A percentile compares a stretch with the other conserved stretches of the same genome.
Conservation (phyloP, 2,329 filamentous ascomycete species). For the Chalaropsis thielavioides region DNA sequence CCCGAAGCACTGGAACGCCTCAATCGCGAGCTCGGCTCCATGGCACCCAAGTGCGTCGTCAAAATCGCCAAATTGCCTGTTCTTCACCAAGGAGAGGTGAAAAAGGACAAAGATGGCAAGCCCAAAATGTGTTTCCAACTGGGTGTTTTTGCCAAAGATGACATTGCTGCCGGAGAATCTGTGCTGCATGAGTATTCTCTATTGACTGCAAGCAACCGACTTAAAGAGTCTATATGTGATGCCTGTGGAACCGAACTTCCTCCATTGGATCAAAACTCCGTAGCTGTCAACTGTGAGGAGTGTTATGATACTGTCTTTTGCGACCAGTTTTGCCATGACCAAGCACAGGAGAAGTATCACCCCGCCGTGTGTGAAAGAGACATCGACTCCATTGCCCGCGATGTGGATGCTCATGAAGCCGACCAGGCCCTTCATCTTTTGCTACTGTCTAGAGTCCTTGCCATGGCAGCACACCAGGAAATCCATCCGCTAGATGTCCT, state of each 20-base stretch:
- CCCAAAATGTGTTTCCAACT: conserved; percentile 58
- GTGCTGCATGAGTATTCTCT: conserved; percentile 74
- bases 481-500: conserved; percentile 48
- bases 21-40: conserved; percentile 51
- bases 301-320: conserved; percentile 56
- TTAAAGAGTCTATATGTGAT: conserved; percentile 79
- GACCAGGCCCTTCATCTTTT: conserved; percentile 49
- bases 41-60: conserved; percentile 73
- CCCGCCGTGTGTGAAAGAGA: conserved; percentile 52
- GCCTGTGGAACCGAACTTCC: conserved; percentile 62
- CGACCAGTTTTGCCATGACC: conserved; percentile 41
- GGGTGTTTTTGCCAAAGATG: conserved; percentile 74
- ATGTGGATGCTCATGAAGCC: conserved; percentile 44
- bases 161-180: conserved; percentile 60
- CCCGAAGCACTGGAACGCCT: conserved; percentile 54
- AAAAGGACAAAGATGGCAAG: conserved; percentile 32
- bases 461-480: conserved; percentile 47
- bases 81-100: conserved; percentile 42
- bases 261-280: conserved; percentile 11
- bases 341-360: conserved; percentile 47
- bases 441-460: conserved; percentile 46
- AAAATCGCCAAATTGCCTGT: conserved; percentile 61
- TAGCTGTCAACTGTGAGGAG: conserved; percentile 39
- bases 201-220: conserved; percentile 74
- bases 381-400: conserved; percentile 50